phyloP scores from a whole-genome alignment of 768 basidiomycete genomes.

The Epithele typhae region DNA sequence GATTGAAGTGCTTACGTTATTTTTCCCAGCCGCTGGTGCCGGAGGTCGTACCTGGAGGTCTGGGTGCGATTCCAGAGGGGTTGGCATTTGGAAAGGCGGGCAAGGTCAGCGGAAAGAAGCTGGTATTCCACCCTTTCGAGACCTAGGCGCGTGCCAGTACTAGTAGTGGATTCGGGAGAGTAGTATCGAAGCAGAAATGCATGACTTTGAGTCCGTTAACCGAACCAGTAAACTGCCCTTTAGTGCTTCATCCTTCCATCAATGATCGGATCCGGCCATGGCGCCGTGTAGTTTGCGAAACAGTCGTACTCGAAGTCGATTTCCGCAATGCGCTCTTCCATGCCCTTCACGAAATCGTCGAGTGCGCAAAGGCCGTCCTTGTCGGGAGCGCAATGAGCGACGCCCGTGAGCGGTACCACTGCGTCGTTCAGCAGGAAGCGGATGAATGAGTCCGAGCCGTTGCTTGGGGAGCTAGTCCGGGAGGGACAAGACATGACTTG shows the following conservation, averaged over 20 bases:
- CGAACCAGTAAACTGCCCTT: neutral
- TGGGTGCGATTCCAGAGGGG: slow-evolving; percentile 22
- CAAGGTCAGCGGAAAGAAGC: slow-evolving; percentile 25
- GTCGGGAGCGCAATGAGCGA: slow-evolving; percentile 37
- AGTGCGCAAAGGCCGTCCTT: slow-evolving; percentile 40
- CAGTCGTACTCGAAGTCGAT: slow-evolving; percentile 41
- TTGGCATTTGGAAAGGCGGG: slow-evolving; percentile 17
- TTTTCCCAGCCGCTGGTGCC: neutral
- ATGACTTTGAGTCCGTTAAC: too few species aligned
- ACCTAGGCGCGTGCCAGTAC: too few species aligned
- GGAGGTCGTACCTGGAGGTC: slow-evolving; percentile 23
- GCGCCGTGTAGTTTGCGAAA: slow-evolving; percentile 39
- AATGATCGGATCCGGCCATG: slow-evolving; percentile 12
- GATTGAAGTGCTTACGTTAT: neutral
- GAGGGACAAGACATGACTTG: slow-evolving; percentile 41
- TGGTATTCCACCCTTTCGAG: slow-evolving; percentile 24
- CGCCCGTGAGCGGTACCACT: slow-evolving; percentile 40
- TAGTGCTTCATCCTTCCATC: slow-evolving; percentile 10
- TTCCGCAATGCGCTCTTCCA: slow-evolving; percentile 33
- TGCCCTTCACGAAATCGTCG: slow-evolving; percentile 34
- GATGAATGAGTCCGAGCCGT: slow-evolving; percentile 27
- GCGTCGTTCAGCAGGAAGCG: slow-evolving; percentile 48
- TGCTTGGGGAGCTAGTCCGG: slow-evolving; percentile 13
- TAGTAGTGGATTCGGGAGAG: too few species aligned
- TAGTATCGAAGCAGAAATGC: too few species aligned